phyloP scores from a whole-genome alignment of 495 filamentous ascomycete genomes.

The Penicillium herquei region DNA sequence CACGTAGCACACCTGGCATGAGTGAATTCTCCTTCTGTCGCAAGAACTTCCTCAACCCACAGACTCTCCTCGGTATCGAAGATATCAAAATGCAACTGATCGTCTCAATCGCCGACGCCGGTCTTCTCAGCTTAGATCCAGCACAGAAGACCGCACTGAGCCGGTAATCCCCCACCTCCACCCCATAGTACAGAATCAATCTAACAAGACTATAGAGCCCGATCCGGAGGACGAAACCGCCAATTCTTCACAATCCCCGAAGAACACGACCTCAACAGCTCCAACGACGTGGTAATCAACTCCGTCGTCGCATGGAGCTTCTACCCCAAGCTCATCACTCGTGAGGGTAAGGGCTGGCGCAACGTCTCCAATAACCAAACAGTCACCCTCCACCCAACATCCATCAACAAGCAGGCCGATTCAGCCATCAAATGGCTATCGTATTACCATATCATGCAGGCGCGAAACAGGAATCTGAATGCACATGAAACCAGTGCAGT shows the following conservation, averaged over 20 bases:
- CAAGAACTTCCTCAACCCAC: slow-evolving; percentile 83
- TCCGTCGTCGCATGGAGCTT: slow-evolving; percentile 89
- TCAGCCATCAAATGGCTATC: slow-evolving; percentile 71
- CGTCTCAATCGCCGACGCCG: slow-evolving; percentile 75
- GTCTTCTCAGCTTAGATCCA: slow-evolving; percentile 69
- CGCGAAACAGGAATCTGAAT: slow-evolving; percentile 73
- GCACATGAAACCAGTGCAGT: slow-evolving; percentile 86
- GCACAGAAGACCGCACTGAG: slow-evolving; percentile 66
- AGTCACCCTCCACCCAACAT: slow-evolving; percentile 79
- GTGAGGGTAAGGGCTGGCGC: slow-evolving; percentile 85
- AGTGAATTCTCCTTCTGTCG: slow-evolving; percentile 84
- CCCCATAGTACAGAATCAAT: slow-evolving; percentile 14
- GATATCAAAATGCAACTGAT: slow-evolving; percentile 90
- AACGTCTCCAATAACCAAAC: slow-evolving; percentile 88
- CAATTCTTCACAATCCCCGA: slow-evolving; percentile 79
- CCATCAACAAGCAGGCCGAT: slow-evolving; percentile 73
- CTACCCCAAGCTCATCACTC: slow-evolving; percentile 86
- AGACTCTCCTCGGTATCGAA: slow-evolving; percentile 85
- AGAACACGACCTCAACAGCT: slow-evolving; percentile 66
- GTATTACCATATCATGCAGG: slow-evolving; percentile 96
- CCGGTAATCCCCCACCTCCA: slow-evolving; percentile 34
- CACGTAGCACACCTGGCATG: slow-evolving; percentile 61
- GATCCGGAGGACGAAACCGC: slow-evolving; percentile 58
- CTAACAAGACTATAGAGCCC: slow-evolving; percentile 32
- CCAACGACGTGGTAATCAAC: slow-evolving; percentile 72